phyloP scores from a whole-genome alignment of 768 basidiomycete genomes.

The Suillus brevipes region DNA sequence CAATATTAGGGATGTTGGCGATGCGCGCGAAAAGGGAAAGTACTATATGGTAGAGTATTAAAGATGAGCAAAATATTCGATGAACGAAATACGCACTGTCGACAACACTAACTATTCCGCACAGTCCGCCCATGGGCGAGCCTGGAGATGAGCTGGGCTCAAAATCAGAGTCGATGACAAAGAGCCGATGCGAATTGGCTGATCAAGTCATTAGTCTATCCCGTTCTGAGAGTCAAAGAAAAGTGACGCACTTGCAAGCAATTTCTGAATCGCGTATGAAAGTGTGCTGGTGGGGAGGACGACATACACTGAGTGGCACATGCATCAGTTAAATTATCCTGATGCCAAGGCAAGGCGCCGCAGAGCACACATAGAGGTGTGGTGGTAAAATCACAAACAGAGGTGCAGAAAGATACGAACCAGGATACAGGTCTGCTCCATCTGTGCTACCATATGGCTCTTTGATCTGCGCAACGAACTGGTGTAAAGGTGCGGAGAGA shows the following conservation, averaged over 20 bases:
- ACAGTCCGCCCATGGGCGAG: slow-evolving; percentile 46
- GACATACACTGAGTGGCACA: slow-evolving; percentile 59
- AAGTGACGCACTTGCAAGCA: slow-evolving; percentile 69
- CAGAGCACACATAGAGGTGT: background rate
- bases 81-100: slow-evolving; percentile 55
- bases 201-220: background rate
- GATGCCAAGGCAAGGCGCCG: background rate
- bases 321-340: background rate
- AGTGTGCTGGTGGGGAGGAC: slow-evolving; percentile 65
- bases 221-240: background rate
- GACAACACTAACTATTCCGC: slow-evolving; percentile 79
- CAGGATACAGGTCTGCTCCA: slow-evolving; percentile 78
- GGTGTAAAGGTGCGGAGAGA: slow-evolving; percentile 62
- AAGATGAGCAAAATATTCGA: background rate
- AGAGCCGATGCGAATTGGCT: slow-evolving; percentile 82
- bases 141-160: slow-evolving; percentile 50
- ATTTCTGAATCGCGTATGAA: slow-evolving; percentile 73
- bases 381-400: background rate
- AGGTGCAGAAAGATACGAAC: slow-evolving; percentile 33
- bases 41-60: slow-evolving; percentile 42
- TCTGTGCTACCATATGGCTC: slow-evolving; percentile 75
- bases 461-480: slow-evolving; percentile 76
- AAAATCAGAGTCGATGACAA: slow-evolving; percentile 65
- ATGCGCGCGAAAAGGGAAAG: slow-evolving; percentile 77
- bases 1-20: slow-evolving; percentile 71